Evolutionary conservation across 768 basidiomycete genomes (phyloP).

Genomic region (Cyclocybe cylindracea): DNA sequence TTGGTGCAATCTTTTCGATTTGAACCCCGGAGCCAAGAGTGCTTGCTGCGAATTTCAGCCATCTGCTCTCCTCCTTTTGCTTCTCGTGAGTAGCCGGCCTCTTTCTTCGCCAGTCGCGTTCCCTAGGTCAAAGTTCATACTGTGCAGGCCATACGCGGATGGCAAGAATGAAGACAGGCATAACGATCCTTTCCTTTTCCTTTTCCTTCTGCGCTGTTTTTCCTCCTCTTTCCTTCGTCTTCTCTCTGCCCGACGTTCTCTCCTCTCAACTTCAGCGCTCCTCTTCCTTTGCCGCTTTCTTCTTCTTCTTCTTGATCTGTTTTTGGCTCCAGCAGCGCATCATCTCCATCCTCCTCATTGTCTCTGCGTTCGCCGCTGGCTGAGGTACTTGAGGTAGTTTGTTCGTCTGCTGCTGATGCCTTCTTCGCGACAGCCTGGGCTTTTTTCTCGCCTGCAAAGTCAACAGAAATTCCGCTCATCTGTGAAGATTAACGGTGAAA

Average conservation of each 20-base stretch:
- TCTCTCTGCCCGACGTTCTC: slow-evolving; percentile 75
- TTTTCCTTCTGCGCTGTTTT: slow-evolving; percentile 82
- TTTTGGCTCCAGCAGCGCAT: slow-evolving; percentile 47
- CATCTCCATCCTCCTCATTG: slow-evolving; percentile 70
- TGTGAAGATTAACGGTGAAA: slow-evolving; percentile 8
- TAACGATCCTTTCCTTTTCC: slow-evolving; percentile 68
- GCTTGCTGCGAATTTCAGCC: slow-evolving; percentile 90
- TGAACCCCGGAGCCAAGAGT: slow-evolving; percentile 83
- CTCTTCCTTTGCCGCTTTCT: slow-evolving; percentile 87
- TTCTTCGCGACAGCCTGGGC: slow-evolving; percentile 91
- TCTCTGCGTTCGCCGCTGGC: slow-evolving; percentile 45
- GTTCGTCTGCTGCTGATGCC: slow-evolving; percentile 29
- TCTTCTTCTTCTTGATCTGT: slow-evolving; percentile 81
- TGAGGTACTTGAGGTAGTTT: slow-evolving; percentile 28
- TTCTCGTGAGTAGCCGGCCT: slow-evolving; percentile 93
- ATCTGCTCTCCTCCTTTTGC: slow-evolving; percentile 93
- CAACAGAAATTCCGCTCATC: slow-evolving; percentile 5
- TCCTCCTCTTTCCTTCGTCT: slow-evolving; percentile 76
- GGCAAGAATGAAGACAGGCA: slow-evolving; percentile 1
- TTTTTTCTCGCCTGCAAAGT: slow-evolving; percentile 82
- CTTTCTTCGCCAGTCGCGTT: slow-evolving; percentile 91
- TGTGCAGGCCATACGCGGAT: background rate
- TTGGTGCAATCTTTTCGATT: slow-evolving; percentile 86
- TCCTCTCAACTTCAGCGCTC: slow-evolving; percentile 84
- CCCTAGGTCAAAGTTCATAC: slow-evolving; percentile 51